Evolutionary conservation across 148 eudicot species (phyloP), one percentile per base, ranked within the genome.

Genomic region (Oxyria digyna): DNA sequence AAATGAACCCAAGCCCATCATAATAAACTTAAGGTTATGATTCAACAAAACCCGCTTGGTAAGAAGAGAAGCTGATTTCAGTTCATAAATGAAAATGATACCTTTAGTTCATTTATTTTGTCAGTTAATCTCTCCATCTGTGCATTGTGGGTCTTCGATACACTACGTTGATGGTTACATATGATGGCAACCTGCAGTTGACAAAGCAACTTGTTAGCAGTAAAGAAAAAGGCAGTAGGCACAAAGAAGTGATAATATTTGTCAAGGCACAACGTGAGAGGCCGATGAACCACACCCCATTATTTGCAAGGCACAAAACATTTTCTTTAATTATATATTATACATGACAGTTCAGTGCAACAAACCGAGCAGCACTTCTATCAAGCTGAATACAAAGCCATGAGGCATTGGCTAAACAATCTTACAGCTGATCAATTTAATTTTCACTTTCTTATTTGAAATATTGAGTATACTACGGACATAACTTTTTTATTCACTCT

Each of bases 81-180:
- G 62, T 3, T 9, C 32, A 26, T 12, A 55, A 27, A 55, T 14
- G 32, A 69, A 55, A 27, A 55, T 14, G 32, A 69, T 80, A 94
- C 99, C 97, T 87, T 90, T 27, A 86, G 73, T 72, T 87, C 97
- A 23, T 84, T 81, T 64, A 94, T 94, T 81, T 83, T 94, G 24
- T 85, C 81, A 66, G 77, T 72, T 72, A 94, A 78, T 71, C 76
- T 83, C 38, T 77, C 76, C 90, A 94, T 94, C 73, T 88, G 92
- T 71, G 92, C 80, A 80, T 78, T 76, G 74, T 94, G 99, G 62
- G 89, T 43, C 83, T 94, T 94, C 4, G 99, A 91, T 55, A 91
- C 97, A 48, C 83, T 78, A 76, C 97, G 99, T 79, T 94, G 99
- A 88, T 94, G 97, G 77, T 94, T 94, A 75, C 98, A 94, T 67